These are phyloP conservation scores for Nemania sp. DNA, from an alignment of 2,329 filamentous ascomycete species.

Conservation along the genomic window DNA sequence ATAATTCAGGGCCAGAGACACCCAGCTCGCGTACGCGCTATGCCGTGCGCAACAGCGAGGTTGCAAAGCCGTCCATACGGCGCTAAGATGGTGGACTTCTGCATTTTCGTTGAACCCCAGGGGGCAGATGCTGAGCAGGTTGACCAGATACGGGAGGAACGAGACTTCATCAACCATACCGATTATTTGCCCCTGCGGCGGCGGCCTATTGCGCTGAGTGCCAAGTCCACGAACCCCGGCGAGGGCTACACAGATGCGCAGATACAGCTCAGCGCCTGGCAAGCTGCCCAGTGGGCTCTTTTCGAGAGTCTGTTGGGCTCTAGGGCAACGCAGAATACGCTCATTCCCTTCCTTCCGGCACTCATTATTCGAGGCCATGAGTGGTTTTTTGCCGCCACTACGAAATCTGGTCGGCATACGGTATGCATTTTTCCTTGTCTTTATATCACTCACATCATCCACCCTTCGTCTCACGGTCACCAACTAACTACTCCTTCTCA, in stretches of 20 bases:
- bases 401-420: slow-evolving; percentile 12
- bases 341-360: slow-evolving; percentile 5
- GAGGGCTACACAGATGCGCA: neutral
- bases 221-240: slow-evolving; percentile 7
- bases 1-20: neutral
- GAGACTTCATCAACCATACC: slow-evolving; percentile 6
- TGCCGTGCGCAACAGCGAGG: slow-evolving; percentile 8
- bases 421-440: slow-evolving; percentile 1
- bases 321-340: neutral
- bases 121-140: neutral
- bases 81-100: slow-evolving; percentile 13
- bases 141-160: neutral
- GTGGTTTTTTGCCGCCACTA: slow-evolving; percentile 21
- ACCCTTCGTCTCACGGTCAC: neutral
- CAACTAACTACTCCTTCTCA: neutral
- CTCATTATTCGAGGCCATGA: slow-evolving; percentile 24
- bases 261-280: slow-evolving; percentile 4
- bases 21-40: neutral
- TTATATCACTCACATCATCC: neutral
- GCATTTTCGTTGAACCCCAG: slow-evolving; percentile 1
- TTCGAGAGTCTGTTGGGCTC: neutral
- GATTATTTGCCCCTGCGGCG: slow-evolving; percentile 6
- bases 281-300: slow-evolving; percentile 11
- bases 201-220: slow-evolving; percentile 1
- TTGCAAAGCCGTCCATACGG: neutral